Evolutionary conservation across 495 filamentous ascomycete genomes (phyloP).

Genomic region (Hyaloscypha hepaticicola): DNA sequence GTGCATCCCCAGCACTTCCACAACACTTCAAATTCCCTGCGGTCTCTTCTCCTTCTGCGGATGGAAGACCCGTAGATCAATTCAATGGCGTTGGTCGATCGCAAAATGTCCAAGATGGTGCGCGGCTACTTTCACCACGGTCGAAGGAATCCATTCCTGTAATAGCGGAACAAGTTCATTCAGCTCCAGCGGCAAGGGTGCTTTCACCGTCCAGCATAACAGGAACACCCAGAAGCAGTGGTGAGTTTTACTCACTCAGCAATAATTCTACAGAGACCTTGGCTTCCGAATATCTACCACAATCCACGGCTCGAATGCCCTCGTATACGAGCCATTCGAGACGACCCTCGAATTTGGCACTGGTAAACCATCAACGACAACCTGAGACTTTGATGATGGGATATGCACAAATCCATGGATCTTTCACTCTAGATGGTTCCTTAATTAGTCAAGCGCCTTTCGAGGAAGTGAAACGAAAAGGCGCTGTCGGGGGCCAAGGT

Average conservation of each 20-base stretch:
- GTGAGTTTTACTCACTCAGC: constrained; percentile 90
- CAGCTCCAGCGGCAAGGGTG: constrained; percentile 49
- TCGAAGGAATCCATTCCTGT: constrained; percentile 36
- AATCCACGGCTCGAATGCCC: constrained; percentile 51
- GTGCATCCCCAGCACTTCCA: constrained; percentile 17
- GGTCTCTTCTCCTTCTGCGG: constrained; percentile 17
- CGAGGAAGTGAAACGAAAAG: constrained; percentile 93
- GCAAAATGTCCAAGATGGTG: constrained; percentile 13
- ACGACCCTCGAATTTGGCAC: constrained; percentile 57
- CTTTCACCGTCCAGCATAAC: constrained; percentile 68
- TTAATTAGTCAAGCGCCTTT: constrained; percentile 86
- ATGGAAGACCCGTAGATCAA: constrained; percentile 16
- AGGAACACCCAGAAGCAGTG: constrained; percentile 81
- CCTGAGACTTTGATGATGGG: constrained; percentile 93
- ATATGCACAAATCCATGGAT: constrained; percentile 91
- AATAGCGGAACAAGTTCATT: constrained; percentile 54
- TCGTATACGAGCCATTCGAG: constrained; percentile 56
- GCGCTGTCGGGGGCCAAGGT: constrained; percentile 82
- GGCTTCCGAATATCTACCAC: constrained; percentile 82
- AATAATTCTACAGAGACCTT: constrained; percentile 93
- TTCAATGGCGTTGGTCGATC: constrained; percentile 5
- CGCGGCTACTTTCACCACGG: constrained; percentile 19
- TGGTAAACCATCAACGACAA: constrained; percentile 46
- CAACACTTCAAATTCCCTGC: constrained; percentile 30
- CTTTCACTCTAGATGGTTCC: constrained; percentile 88